phyloP scores from a whole-genome alignment of 495 filamentous ascomycete genomes.

The Neohortaea acidophila region DNA sequence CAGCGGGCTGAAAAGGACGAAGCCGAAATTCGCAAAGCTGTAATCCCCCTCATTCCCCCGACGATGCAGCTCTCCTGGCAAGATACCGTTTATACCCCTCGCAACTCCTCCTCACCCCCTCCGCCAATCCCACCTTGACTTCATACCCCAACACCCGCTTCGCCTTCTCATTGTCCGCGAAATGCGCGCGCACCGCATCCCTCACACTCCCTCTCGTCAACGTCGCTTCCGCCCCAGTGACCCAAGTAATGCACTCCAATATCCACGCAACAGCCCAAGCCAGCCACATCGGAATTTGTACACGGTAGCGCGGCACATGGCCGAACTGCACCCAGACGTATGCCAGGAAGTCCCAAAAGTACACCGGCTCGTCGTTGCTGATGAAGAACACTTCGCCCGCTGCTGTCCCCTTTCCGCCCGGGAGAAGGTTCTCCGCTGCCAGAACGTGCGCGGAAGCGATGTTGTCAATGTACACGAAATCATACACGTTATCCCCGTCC shows the following conservation, averaged over 20 bases:
- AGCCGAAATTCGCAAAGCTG: too few species aligned
- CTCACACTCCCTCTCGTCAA: conserved; percentile 41
- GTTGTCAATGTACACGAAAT: conserved; percentile 47
- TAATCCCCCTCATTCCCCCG: too few species aligned
- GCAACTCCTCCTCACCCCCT: conserved; percentile 29
- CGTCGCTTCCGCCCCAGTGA: conserved; percentile 35
- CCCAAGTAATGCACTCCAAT: conserved; percentile 39
- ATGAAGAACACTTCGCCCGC: conserved; percentile 50
- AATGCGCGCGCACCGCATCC: conserved; percentile 39
- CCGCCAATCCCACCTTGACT: conserved; percentile 39
- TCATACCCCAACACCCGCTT: conserved; percentile 42
- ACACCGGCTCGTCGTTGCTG: conserved; percentile 46
- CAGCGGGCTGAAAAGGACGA: too few species aligned
- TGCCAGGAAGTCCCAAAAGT: conserved; percentile 46
- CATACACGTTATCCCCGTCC: conserved; percentile 41
- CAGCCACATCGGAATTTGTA: conserved; percentile 37
- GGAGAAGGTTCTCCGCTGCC: conserved; percentile 43
- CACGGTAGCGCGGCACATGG: conserved; percentile 36
- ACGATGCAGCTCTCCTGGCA: background rate
- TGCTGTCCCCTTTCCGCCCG: conserved; percentile 37
- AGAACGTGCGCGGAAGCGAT: conserved; percentile 48
- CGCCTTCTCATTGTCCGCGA: conserved; percentile 44
- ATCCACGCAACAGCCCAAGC: conserved; percentile 36
- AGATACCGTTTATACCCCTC: conserved; percentile 9
- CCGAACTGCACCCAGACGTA: conserved; percentile 45